Evolutionary conservation across 306 rosid genomes (phyloP), one percentile per base, ranked within the genome.

Genomic region (Fragaria nilgerrensis): DNA sequence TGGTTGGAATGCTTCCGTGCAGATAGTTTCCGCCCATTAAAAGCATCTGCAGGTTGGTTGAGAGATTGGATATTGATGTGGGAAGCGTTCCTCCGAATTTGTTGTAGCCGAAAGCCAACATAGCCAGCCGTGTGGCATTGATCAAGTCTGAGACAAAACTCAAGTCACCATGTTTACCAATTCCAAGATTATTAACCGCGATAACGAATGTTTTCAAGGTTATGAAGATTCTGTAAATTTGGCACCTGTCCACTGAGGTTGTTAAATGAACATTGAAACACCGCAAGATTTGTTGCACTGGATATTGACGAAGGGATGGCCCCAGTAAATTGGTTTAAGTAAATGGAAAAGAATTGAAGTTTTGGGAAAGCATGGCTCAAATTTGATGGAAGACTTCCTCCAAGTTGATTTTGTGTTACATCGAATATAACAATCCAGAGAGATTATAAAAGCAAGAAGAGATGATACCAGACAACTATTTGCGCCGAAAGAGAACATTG

Each of bases 371-470:
- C 67, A 29, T 14, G 29, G 20, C 67, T 1, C 19, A 62, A 27
- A 39, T 61, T 15, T 61, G 68, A 7, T 0, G 77, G 81, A 15
- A 59, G 25, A 23, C 61, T 45, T 5, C 62, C 78, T 9, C 0
- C 32, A 32, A 83, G 4, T 0, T 55, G 32, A 34, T 83, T 71
- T 0, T 0, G 0, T 2, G 63, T 0, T 0, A 37, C 0, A 0
- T 44, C 9, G 17, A 83, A 29, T 0, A 0, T 0, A 0, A 4
- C 39, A 7, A 75, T 52, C 72, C 36, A 34, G 86, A 83, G 39
- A 83, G 39, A 36, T 79, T 79, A 19, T 32, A 83, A 12, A 79
- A 29, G 34, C 79, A 79, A 0, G 13, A 15, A 70, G 83, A 78
- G 39, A 83, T 70, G 2, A 3, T 9, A 64, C 81, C 78, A 3